Percentiles rank a stretch among this genome's conserved stretches.
These are phyloP conservation scores for Corylus americana DNA, from an alignment of 306 rosid species.

Conservation along the genomic window DNA sequence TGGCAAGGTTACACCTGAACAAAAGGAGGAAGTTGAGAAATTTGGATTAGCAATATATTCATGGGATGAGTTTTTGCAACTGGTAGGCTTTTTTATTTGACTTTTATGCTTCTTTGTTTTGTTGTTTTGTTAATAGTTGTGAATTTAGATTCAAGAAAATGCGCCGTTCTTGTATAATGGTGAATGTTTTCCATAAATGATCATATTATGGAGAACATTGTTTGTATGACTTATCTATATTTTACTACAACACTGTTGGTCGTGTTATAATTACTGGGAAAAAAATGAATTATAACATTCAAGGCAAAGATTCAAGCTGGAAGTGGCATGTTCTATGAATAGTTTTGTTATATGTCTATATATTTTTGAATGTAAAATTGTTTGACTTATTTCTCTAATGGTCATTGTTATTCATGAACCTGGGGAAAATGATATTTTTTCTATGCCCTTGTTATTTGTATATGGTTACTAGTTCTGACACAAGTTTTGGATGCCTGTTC, in stretches of 20 bases:
- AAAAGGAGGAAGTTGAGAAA: constrained; percentile 64
- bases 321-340: constrained; percentile 11
- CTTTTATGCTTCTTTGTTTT: constrained; percentile 11
- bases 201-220: not conserved
- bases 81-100: constrained; percentile 55
- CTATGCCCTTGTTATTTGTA: constrained; percentile 11
- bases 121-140: not conserved
- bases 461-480: constrained; percentile 30
- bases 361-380: not conserved
- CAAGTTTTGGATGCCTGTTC: constrained; percentile 31
- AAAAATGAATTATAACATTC: not conserved
- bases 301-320: constrained; percentile 5
- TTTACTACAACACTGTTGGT: too few relatives aligned
- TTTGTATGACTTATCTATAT: not conserved
- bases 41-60: constrained; percentile 66
- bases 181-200: constrained; percentile 8
- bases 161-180: not conserved
- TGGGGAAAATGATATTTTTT: constrained; percentile 8
- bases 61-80: constrained; percentile 76
- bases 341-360: constrained; percentile 3
- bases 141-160: constrained; percentile 19
- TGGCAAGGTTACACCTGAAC: constrained; percentile 71
- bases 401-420: constrained; percentile 14
- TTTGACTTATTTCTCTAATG: constrained; percentile 19
- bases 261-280: not conserved